phyloP scores from a whole-genome alignment of 208 protist species.

The Leishmania major region DNA sequence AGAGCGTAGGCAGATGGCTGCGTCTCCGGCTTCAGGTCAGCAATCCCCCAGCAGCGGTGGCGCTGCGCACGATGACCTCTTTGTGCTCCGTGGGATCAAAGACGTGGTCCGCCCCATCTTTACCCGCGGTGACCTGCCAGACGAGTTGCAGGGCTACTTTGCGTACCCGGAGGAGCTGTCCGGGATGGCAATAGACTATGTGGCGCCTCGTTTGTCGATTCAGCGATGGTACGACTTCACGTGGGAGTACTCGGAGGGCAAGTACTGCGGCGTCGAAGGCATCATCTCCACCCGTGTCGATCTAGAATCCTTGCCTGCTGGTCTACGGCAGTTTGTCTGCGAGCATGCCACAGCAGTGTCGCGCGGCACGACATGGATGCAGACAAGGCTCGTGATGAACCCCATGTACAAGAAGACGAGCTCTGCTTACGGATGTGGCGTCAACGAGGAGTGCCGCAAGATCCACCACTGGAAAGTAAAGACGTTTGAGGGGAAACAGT shows the following conservation, averaged over 20 bases:
- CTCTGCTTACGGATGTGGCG: slow-evolving; percentile 68
- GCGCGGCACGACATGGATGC: slow-evolving; percentile 35
- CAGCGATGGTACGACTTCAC: slow-evolving; percentile 83
- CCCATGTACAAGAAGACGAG: slow-evolving; percentile 86
- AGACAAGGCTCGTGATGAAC: slow-evolving; percentile 34
- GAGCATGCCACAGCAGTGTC: slow-evolving; percentile 41
- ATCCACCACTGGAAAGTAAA: slow-evolving; percentile 71
- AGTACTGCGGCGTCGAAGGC: slow-evolving; percentile 63
- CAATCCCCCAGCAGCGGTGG: neutral
- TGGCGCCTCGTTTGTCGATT: slow-evolving; percentile 56
- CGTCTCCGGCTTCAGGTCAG: neutral
- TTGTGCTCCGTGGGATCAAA: slow-evolving; percentile 63
- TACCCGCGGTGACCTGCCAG: slow-evolving; percentile 73
- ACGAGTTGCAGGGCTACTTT: slow-evolving; percentile 80
- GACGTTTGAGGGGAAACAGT: slow-evolving; percentile 68
- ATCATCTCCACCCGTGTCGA: slow-evolving; percentile 79
- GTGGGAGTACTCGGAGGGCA: slow-evolving; percentile 78
- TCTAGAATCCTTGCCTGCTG: slow-evolving; percentile 50
- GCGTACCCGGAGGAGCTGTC: slow-evolving; percentile 79
- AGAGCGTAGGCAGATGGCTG: slow-evolving; percentile 13
- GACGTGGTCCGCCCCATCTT: slow-evolving; percentile 80
- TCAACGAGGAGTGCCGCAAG: slow-evolving; percentile 57
- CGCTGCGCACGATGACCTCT: slow-evolving; percentile 14
- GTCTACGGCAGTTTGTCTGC: slow-evolving; percentile 62
- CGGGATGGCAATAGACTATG: slow-evolving; percentile 60